Evolutionary conservation across 768 basidiomycete species (phyloP).

Genomic region (Cystobasidium onofrii): DNA sequence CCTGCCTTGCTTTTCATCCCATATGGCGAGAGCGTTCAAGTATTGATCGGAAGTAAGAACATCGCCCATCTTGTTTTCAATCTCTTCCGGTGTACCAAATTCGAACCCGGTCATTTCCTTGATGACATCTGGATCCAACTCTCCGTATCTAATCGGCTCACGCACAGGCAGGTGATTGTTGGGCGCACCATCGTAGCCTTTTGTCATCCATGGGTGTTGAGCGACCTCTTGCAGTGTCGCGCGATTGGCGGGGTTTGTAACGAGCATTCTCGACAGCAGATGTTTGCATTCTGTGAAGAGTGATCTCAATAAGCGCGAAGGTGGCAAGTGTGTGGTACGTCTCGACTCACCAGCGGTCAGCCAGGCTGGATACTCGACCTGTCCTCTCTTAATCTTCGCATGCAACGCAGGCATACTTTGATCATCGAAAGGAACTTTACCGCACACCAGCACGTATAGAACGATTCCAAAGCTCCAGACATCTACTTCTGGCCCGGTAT

Average conservation of each 20-base stretch:
- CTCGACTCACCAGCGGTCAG: conserved; percentile 66
- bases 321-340: background rate
- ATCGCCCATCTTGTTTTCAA: conserved; percentile 62
- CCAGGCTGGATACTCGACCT: conserved; percentile 97
- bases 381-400: conserved; percentile 94
- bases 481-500: conserved; percentile 95
- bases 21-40: conserved; percentile 60
- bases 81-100: conserved; percentile 80
- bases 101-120: conserved; percentile 92
- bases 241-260: conserved; percentile 78
- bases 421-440: conserved; percentile 98
- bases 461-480: conserved; percentile 99
- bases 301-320: background rate
- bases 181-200: conserved; percentile 71
- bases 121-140: conserved; percentile 78
- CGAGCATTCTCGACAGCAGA: conserved; percentile 86
- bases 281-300: conserved; percentile 73
- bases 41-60: conserved; percentile 75
- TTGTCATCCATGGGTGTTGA: conserved; percentile 82
- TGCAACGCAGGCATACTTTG: conserved; percentile 98
- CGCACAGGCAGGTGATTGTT: conserved; percentile 78
- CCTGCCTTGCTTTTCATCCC: conserved; percentile 55
- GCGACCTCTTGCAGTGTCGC: conserved; percentile 78
- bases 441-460: conserved; percentile 92
- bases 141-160: conserved; percentile 77